Evolutionary conservation across 495 filamentous ascomycete species (phyloP).

Genomic region (Neurospora pannonica): DNA sequence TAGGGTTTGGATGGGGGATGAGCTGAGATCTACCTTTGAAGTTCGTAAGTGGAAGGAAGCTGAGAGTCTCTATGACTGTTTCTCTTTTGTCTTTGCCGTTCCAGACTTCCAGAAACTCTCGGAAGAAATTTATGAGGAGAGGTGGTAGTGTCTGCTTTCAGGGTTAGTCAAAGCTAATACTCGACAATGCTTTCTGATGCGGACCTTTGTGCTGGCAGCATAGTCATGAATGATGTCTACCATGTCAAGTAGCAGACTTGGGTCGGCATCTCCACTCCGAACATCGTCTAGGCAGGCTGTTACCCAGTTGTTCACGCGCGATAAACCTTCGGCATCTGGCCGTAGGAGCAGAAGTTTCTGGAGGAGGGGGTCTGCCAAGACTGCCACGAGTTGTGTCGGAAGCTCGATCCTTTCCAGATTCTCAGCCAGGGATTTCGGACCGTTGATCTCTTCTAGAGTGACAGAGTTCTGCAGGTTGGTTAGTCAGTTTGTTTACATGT

Average conservation of each 20-base stretch:
- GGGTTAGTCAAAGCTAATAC: background rate
- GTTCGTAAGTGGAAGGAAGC: conserved; percentile 49
- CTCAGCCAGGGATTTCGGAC: conserved; percentile 59
- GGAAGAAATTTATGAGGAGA: conserved; percentile 53
- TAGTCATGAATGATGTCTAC: conserved; percentile 51
- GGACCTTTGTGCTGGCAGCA: conserved; percentile 55
- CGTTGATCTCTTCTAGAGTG: conserved; percentile 73
- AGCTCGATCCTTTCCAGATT: conserved; percentile 72
- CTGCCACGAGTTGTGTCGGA: conserved; percentile 72
- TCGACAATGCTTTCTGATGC: background rate
- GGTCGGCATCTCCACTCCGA: conserved; percentile 39
- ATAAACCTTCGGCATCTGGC: conserved; percentile 45
- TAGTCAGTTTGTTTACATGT: background rate
- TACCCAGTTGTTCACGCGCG: conserved; percentile 60
- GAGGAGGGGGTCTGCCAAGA: conserved; percentile 63
- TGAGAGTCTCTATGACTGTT: conserved; percentile 55
- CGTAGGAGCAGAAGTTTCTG: conserved; percentile 65
- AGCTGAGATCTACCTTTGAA: conserved; percentile 40
- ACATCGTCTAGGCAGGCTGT: conserved; percentile 50
- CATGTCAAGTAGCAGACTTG: conserved; percentile 43
- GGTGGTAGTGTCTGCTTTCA: conserved; percentile 48
- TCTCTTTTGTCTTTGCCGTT: conserved; percentile 51
- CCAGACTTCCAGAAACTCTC: conserved; percentile 55
- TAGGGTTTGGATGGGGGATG: background rate
- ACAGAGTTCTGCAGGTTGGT: conserved; percentile 40